Percentiles rank a stretch among this genome's conserved stretches.
Evolutionary conservation across 2,329 filamentous ascomycete genomes (phyloP).

Genomic region (Paecilomyces variotii): DNA sequence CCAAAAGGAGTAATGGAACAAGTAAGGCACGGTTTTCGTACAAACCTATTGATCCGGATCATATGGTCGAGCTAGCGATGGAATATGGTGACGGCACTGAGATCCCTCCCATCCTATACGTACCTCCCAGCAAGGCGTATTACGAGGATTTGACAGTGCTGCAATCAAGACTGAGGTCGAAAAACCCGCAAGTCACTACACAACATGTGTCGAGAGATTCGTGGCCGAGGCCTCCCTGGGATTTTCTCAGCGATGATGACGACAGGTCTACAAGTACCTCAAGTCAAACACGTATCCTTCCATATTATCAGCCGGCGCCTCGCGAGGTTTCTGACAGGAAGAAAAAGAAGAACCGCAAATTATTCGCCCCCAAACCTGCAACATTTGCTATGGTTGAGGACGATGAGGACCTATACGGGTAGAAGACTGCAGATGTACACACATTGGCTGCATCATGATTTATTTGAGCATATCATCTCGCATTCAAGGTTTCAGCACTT

Average conservation of each 20-base stretch:
- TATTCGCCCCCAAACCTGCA: slow-evolving; percentile 17
- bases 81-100: slow-evolving; percentile 4
- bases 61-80: slow-evolving; percentile 21
- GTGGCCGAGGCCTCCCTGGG: not conserved
- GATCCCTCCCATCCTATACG: slow-evolving; percentile 23
- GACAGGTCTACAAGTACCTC: not conserved
- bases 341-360: slow-evolving; percentile 10
- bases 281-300: not conserved
- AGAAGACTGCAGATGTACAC: not conserved
- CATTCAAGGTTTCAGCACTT: not conserved
- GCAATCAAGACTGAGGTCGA: not conserved
- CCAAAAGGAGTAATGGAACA: not conserved
- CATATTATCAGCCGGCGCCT: not conserved
- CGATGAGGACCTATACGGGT: slow-evolving; percentile 28
- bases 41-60: slow-evolving; percentile 24
- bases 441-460: too few relatives aligned
- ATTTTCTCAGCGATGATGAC: not conserved
- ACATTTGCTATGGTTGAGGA: slow-evolving; percentile 30
- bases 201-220: not conserved
- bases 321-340: slow-evolving; percentile 4
- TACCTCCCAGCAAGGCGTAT: slow-evolving; percentile 17
- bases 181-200: not conserved
- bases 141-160: not conserved
- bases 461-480: not conserved
- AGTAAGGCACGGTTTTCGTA: slow-evolving; percentile 23